Conservation (phyloP, 1,284 basidiomycete genomes). For the Wolfiporia cocos region DNA sequence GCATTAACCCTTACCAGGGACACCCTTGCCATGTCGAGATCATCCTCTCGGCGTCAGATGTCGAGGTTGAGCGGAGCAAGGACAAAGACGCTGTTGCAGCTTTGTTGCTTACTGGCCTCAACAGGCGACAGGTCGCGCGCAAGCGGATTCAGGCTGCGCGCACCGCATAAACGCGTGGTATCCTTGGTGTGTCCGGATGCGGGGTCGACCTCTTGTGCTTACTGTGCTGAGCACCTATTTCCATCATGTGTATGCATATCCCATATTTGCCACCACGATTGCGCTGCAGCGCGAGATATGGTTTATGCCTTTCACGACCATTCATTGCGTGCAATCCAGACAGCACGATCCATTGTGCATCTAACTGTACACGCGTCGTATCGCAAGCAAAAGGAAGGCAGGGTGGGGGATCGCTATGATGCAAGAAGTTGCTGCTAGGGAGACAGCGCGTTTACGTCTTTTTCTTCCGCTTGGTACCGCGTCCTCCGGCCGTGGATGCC, state of each 20-base stretch:
- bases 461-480: constrained; percentile 20
- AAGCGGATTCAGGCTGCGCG: constrained; percentile 79
- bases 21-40: constrained; percentile 96
- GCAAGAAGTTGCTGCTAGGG: no score
- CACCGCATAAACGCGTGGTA: constrained; percentile 8
- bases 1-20: constrained; percentile 89
- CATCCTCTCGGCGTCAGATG: constrained; percentile 75
- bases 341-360: no score
- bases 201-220: constrained; percentile 15
- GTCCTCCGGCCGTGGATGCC: constrained; percentile 15
- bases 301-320: no score
- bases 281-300: no score
- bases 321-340: no score
- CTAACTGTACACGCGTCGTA: no score
- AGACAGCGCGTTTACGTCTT: no score
- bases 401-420: no score
- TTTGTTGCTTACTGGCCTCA: constrained; percentile 54
- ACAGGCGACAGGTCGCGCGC: constrained; percentile 78
- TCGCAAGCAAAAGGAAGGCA: no score
- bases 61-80: constrained; percentile 86
- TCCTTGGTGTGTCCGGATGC: constrained; percentile 8
- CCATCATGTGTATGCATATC: constrained; percentile 27
- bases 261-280: no score
- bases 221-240: constrained; percentile 12
- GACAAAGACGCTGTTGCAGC: constrained; percentile 60